These are phyloP conservation scores for Mycena haematopus DNA, from an alignment of 768 basidiomycete species.

Conservation along the genomic window DNA sequence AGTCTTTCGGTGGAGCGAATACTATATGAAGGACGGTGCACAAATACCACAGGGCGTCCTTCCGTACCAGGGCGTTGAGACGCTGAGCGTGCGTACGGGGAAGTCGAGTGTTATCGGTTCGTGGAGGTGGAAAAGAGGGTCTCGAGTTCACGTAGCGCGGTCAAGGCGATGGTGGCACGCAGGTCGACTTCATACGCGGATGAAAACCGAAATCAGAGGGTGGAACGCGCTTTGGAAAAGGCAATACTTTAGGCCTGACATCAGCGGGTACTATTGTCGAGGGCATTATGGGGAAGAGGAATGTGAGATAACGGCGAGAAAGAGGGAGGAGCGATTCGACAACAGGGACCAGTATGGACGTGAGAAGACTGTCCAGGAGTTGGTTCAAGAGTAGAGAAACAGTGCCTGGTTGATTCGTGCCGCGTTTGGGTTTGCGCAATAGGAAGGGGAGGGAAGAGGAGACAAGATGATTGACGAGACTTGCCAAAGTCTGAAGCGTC, in stretches of 20 bases:
- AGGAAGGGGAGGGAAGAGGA: constrained; percentile 19
- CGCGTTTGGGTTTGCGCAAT: constrained; percentile 30
- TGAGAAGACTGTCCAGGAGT: constrained; percentile 24
- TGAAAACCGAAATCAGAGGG: constrained; percentile 20
- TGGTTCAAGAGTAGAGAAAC: too few relatives aligned
- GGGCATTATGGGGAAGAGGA: constrained; percentile 19
- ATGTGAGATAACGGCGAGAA: constrained; percentile 18
- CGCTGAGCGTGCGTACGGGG: constrained; percentile 33
- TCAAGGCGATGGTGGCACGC: constrained; percentile 43
- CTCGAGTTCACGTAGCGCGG: constrained; percentile 47
- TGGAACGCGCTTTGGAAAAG: constrained; percentile 36
- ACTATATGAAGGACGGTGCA: constrained; percentile 51
- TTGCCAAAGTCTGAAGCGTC: constrained; percentile 17
- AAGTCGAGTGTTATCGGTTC: constrained; percentile 9
- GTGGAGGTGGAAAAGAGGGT: constrained; percentile 35
- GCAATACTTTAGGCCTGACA: constrained; percentile 37
- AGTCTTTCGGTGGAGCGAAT: constrained; percentile 28
- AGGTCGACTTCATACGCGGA: constrained; percentile 30
- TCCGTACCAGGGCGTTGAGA: constrained; percentile 48
- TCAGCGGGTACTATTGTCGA: constrained; percentile 28
- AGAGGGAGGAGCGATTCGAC: constrained; percentile 24
- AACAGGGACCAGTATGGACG: constrained; percentile 28
- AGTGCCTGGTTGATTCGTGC: too few relatives aligned
- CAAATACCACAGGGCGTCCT: constrained; percentile 61
- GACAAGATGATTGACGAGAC: constrained; percentile 14